Evolutionary conservation across 2,329 filamentous ascomycete genomes (phyloP).

Genomic region (Colletotrichum graminicola): DNA sequence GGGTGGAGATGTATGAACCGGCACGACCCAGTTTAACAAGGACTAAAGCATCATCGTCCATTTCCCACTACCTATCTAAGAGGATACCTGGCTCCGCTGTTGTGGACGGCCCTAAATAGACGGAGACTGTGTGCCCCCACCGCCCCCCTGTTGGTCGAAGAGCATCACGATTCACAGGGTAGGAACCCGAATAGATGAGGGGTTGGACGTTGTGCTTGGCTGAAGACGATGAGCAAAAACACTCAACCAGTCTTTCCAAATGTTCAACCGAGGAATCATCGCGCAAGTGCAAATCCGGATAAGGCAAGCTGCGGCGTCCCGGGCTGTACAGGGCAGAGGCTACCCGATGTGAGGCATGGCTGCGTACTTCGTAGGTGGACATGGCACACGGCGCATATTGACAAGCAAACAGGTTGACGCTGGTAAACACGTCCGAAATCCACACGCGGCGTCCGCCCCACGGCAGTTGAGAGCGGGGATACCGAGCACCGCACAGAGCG

Average conservation of each 20-base stretch:
- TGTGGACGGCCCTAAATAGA: constrained; percentile 27
- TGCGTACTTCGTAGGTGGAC: background rate
- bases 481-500: background rate
- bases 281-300: constrained; percentile 12
- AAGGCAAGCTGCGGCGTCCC: constrained; percentile 8
- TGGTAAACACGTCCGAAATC: constrained; percentile 10
- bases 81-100: constrained; percentile 3
- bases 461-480: constrained; percentile 16
- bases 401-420: constrained; percentile 19
- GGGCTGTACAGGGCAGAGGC: constrained; percentile 13
- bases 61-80: background rate
- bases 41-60: constrained; percentile 29
- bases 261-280: background rate
- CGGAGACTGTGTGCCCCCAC: constrained; percentile 7
- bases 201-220: background rate
- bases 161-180: no score
- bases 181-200: background rate
- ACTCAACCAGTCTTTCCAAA: background rate
- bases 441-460: constrained; percentile 1
- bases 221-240: background rate
- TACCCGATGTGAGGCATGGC: background rate
- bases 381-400: background rate
- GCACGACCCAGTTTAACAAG: constrained; percentile 16
- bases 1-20: constrained; percentile 25
- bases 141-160: background rate